phyloP scores from a whole-genome alignment of 2,329 filamentous ascomycete genomes.

The Colletotrichum tabaci region DNA sequence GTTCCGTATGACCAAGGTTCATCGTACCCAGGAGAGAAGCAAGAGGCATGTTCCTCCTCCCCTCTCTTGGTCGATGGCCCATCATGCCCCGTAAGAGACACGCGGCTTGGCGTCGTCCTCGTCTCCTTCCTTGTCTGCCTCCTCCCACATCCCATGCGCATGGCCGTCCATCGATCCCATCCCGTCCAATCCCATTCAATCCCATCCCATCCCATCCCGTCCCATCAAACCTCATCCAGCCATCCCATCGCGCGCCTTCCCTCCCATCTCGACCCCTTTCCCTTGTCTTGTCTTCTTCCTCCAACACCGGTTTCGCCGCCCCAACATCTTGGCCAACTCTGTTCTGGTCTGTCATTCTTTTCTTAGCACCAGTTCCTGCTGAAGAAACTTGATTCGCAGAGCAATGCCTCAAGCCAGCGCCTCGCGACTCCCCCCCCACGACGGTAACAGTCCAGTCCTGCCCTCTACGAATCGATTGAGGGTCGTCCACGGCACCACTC shows the following conservation, averaged over 20 bases:
- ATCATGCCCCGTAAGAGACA: neutral
- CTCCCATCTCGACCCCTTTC: too few relatives aligned
- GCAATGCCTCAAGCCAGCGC: too few relatives aligned
- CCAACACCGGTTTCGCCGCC: neutral
- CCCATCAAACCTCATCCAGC: neutral
- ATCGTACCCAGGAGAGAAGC: too few relatives aligned
- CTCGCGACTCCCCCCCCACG: too few relatives aligned
- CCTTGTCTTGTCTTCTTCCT: neutral
- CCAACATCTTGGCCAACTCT: neutral
- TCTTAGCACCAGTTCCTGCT: neutral
- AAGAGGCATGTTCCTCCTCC: too few relatives aligned
- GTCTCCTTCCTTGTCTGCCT: neutral
- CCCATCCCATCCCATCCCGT: neutral
- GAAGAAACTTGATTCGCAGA: too few relatives aligned
- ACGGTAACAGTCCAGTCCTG: too few relatives aligned
- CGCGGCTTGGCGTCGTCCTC: conserved; percentile 14
- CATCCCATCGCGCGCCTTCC: too few relatives aligned
- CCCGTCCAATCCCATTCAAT: neutral
- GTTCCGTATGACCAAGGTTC: too few relatives aligned
- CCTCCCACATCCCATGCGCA: neutral
- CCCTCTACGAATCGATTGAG: neutral
- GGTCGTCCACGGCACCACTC: neutral
- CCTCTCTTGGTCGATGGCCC: too few relatives aligned
- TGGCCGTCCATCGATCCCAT: neutral
- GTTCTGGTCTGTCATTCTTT: neutral